Evolutionary conservation across 306 rosid genomes (phyloP), one percentile per base, ranked within the genome.

Genomic region (Hippophae rhamnoides): DNA sequence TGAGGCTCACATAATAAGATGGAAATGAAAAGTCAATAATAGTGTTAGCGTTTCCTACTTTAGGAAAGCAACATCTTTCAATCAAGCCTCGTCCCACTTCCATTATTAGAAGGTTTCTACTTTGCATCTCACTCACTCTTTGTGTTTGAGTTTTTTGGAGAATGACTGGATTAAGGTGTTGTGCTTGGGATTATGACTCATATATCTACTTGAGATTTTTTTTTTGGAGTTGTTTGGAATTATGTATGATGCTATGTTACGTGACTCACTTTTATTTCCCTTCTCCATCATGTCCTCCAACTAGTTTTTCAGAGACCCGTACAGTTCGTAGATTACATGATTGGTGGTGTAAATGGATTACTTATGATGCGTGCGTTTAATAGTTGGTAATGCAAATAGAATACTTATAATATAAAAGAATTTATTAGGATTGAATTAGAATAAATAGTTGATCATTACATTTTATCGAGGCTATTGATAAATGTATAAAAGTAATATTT

Each of bases 71-170:
- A 63, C 50, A 38, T 63, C 5, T 9, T 68, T 42, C 59, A 51
- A 55, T 27, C 12, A 52, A 62, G 80, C 84, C 84, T 82, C 86
- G 94, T 84, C 86, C 79, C 87, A 69, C 81, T 81, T 82, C 94
- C 80, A 73, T 70, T 85, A 79, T 71, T 63, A 68, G 96, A 81
- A 88, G 71, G 75, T 72, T 75, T 31, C 31, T 41, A 54, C 69
- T 67, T 64, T 70, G 25, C 38, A 44, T 6, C 48, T 43, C 72
- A 26, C 65, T 42, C 73, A 69, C 62, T 18, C 9, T 73, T 67
- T 54, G 45, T 63, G 60, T 43, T 11, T 12, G 12, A 13, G 3
- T 54, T 3, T 40, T 5, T 7, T 55, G 18, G 59, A 57, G 68
- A 52, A 31, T 52, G 18, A 7, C 7, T 3, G 8, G 12, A 7